Percentiles rank a stretch among this genome's conserved stretches.
Conservation (phyloP, 2,329 filamentous ascomycete species). For the Tolypocladium pustulatum region DNA sequence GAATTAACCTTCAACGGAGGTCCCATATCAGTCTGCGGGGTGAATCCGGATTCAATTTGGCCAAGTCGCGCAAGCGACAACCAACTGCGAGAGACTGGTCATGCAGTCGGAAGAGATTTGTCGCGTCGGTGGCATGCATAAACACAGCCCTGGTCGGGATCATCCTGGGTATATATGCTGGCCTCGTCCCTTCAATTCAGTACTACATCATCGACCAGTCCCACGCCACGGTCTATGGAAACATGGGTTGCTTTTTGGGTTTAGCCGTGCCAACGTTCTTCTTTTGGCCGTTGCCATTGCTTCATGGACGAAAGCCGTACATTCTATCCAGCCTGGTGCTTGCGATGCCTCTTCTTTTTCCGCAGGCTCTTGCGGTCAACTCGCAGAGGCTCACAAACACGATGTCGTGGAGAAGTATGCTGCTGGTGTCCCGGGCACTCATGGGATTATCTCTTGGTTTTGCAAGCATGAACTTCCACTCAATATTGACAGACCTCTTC, state of each 20-base stretch:
- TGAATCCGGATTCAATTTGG: constrained; percentile 38
- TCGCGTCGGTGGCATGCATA: constrained; percentile 58
- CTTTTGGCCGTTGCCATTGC: constrained; percentile 62
- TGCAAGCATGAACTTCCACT: constrained; percentile 66
- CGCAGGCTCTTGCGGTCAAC: constrained; percentile 59
- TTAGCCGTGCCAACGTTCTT: constrained; percentile 60
- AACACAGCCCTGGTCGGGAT: constrained; percentile 64
- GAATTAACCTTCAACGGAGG: constrained; percentile 35
- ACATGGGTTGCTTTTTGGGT: constrained; percentile 61
- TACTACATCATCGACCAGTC: constrained; percentile 62
- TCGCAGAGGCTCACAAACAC: constrained; percentile 44
- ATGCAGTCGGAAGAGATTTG: constrained; percentile 53
- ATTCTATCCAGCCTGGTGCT: constrained; percentile 58
- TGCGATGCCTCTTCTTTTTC: constrained; percentile 64
- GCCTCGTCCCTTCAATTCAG: constrained; percentile 68
- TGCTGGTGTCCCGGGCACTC: constrained; percentile 53
- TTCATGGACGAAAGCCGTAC: constrained; percentile 71
- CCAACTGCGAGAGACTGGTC: constrained; percentile 67
- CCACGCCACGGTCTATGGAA: constrained; percentile 60
- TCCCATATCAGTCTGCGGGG: constrained; percentile 45
- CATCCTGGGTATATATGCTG: constrained; percentile 65
- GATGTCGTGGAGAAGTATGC: constrained; percentile 43
- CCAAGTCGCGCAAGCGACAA: constrained; percentile 45
- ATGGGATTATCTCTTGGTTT: constrained; percentile 64
- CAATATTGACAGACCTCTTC: constrained; percentile 63